Conservation (phyloP, 2,329 filamentous ascomycete species). For the Cladophialophora yegresii region DNA sequence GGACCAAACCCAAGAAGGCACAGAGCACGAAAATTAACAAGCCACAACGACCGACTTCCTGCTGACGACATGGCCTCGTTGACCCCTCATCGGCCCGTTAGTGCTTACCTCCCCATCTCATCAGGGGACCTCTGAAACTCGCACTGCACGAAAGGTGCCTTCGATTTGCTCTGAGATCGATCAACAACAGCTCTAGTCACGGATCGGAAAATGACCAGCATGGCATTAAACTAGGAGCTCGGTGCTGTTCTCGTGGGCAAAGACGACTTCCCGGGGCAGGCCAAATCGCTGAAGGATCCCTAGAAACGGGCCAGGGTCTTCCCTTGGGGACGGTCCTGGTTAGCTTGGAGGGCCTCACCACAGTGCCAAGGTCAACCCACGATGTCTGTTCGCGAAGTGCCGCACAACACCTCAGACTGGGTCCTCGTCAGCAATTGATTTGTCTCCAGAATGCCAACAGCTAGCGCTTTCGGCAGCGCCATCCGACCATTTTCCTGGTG, state of each 20-base stretch:
- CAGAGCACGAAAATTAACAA: constrained; percentile 17
- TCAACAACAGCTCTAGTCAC: constrained; percentile 15
- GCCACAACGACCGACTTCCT: constrained; percentile 5
- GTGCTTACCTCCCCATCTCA: constrained; percentile 28
- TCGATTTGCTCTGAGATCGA: constrained; percentile 23
- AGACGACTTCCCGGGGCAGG: not conserved
- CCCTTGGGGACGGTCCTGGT: constrained; percentile 4
- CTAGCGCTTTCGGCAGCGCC: constrained; percentile 21
- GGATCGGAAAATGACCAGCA: constrained; percentile 27
- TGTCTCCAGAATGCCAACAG: constrained; percentile 12
- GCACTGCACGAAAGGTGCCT: constrained; percentile 10
- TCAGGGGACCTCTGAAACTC: constrained; percentile 20
- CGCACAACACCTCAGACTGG: constrained; percentile 2
- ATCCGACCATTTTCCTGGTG: constrained; percentile 20
- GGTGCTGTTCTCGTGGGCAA: not conserved
- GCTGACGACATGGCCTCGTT: constrained; percentile 24
- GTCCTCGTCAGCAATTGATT: constrained; percentile 12
- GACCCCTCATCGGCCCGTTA: constrained; percentile 28
- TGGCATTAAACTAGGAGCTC: constrained; percentile 7
- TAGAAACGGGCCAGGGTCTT: constrained; percentile 10
- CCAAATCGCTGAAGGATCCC: not conserved
- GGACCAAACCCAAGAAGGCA: constrained; percentile 13
- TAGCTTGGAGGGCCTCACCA: constrained; percentile 16
- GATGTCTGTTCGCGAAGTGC: constrained; percentile 1
- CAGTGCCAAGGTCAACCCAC: constrained; percentile 15